Conservation (phyloP, 2,329 filamentous ascomycete species). For the Trichophyton verrucosum region DNA sequence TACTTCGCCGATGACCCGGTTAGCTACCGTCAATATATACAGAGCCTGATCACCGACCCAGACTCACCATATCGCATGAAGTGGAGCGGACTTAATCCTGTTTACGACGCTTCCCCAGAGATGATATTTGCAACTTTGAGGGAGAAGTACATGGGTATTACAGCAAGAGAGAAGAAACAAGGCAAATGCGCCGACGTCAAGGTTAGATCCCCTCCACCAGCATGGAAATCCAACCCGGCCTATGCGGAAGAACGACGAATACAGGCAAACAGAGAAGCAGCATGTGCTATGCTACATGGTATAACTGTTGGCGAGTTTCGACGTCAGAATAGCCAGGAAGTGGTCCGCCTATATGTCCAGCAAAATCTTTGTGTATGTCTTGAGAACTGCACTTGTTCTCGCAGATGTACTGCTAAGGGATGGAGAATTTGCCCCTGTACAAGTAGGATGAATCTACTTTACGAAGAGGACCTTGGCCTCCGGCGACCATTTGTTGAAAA, state of each 20-base stretch:
- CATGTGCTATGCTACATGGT: conserved; percentile 25
- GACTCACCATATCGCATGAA: conserved; percentile 18
- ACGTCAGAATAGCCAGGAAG: conserved; percentile 16
- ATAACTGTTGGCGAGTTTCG: conserved; percentile 25
- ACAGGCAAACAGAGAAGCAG: conserved; percentile 22
- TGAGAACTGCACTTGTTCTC: conserved; percentile 23
- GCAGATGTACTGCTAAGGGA: conserved; percentile 22
- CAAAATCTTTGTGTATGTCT: conserved; percentile 28
- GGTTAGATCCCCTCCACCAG: conserved; percentile 11
- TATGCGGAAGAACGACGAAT: conserved; percentile 12
- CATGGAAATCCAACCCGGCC: conserved; percentile 7
- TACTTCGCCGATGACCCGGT: conserved; percentile 18
- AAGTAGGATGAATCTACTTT: conserved; percentile 22
- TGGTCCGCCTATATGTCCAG: conserved; percentile 20
- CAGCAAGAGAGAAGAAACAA: conserved; percentile 6
- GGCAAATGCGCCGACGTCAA: conserved; percentile 1
- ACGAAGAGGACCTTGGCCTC: conserved; percentile 14
- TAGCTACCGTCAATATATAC: conserved; percentile 21
- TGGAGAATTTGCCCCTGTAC: conserved; percentile 26
- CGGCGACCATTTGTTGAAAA: conserved; percentile 16
- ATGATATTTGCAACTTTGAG: conserved; percentile 23
- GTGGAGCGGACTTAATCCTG: conserved; percentile 22
- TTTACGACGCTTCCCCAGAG: conserved; percentile 21
- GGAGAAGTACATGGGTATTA: conserved; percentile 26
- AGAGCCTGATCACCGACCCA: conserved; percentile 16